Percentiles rank a stretch among this genome's conserved stretches.
Evolutionary conservation across 2,329 filamentous ascomycete species (phyloP).

Genomic region (Monosporascus sp.): DNA sequence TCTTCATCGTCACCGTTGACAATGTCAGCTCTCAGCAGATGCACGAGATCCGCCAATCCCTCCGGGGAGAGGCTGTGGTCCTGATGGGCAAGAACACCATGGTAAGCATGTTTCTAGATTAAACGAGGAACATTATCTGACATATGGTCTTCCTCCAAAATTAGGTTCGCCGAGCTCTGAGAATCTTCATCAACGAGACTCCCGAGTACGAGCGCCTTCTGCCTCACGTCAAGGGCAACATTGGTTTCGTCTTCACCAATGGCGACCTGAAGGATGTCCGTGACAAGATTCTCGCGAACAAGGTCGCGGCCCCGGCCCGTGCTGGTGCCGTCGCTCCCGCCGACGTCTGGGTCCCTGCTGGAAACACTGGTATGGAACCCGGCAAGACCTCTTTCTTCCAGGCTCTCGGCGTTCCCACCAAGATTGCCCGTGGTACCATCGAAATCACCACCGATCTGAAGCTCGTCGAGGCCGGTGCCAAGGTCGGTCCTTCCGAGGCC

Average conservation of each 20-base stretch:
- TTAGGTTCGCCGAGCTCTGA: slow-evolving; percentile 91
- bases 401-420: slow-evolving; percentile 99
- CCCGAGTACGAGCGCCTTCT: slow-evolving; percentile 98
- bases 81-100: slow-evolving; percentile 99
- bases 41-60: slow-evolving; percentile 96
- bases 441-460: slow-evolving; percentile 98
- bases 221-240: slow-evolving; percentile 92
- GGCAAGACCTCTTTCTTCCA: slow-evolving; percentile 99
- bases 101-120: slow-evolving; percentile 48
- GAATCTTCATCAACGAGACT: slow-evolving; percentile 83
- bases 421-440: slow-evolving; percentile 99
- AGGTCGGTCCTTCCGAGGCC: slow-evolving; percentile 98
- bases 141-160: slow-evolving; percentile 1
- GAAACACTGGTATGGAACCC: slow-evolving; percentile 99
- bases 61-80: slow-evolving; percentile 88
- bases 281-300: slow-evolving; percentile 93
- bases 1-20: slow-evolving; percentile 97
- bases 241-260: slow-evolving; percentile 99
- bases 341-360: slow-evolving; percentile 93
- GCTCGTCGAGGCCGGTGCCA: slow-evolving; percentile 86
- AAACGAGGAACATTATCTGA: not conserved
- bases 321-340: slow-evolving; percentile 90
- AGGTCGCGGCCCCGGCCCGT: slow-evolving; percentile 95
- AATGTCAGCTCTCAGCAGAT: slow-evolving; percentile 99
- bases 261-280: slow-evolving; percentile 84